These are phyloP conservation scores for Maudiozyma saulgeensis DNA, from an alignment of 805 yeast species.

Conservation along the genomic window DNA sequence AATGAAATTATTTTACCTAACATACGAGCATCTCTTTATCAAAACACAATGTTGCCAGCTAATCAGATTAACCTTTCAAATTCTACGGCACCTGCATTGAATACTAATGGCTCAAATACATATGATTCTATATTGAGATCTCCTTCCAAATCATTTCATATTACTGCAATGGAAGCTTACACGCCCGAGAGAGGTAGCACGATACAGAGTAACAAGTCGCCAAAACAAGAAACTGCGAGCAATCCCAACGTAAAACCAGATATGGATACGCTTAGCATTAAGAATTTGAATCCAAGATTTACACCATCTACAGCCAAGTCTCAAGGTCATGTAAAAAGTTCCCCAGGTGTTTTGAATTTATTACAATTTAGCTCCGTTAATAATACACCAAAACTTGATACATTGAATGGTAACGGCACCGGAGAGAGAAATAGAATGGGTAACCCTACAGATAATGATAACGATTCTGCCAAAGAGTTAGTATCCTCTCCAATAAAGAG, in stretches of 20 bases:
- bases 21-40: constrained; percentile 3
- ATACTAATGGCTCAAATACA: constrained; percentile 15
- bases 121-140: constrained; percentile 23
- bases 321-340: constrained; percentile 29
- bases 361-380: constrained; percentile 58
- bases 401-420: constrained; percentile 4
- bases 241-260: neutral
- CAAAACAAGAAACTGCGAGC: constrained; percentile 13
- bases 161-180: constrained; percentile 50
- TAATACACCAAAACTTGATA: constrained; percentile 27
- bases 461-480: constrained; percentile 10
- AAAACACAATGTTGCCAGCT: neutral
- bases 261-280: neutral
- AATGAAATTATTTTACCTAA: constrained; percentile 1
- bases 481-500: constrained; percentile 23
- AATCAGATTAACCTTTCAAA: neutral
- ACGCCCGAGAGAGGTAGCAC: constrained; percentile 51
- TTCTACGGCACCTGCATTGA: constrained; percentile 7
- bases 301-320: constrained; percentile 9
- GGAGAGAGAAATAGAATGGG: constrained; percentile 3
- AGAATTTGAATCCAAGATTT: constrained; percentile 3
- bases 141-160: constrained; percentile 37
- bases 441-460: constrained; percentile 2
- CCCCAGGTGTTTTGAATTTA: constrained; percentile 92
- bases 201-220: constrained; percentile 13